These are phyloP conservation scores for Annona squamosa DNA, from an alignment of 164 flowering plant species.

Conservation along the genomic window DNA sequence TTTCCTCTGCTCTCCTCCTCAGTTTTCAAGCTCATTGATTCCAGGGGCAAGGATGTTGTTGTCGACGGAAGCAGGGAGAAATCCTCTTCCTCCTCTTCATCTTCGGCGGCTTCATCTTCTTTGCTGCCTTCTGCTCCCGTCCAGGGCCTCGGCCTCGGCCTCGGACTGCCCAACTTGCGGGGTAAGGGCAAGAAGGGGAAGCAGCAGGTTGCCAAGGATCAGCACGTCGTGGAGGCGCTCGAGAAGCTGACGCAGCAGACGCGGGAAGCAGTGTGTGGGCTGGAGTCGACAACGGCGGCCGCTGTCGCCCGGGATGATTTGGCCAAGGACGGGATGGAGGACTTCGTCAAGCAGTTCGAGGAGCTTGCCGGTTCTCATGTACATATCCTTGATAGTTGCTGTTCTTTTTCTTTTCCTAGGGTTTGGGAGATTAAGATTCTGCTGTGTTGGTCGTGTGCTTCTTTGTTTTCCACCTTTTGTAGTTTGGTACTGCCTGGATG, in stretches of 20 bases:
- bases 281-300: slow-evolving; percentile 52
- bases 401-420: neutral
- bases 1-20: slow-evolving; percentile 1
- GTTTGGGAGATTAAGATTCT: neutral
- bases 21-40: neutral
- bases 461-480: neutral
- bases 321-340: slow-evolving; percentile 63
- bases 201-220: slow-evolving; percentile 52
- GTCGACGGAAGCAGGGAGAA: slow-evolving; percentile 15
- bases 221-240: slow-evolving; percentile 73
- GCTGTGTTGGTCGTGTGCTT: neutral
- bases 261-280: slow-evolving; percentile 68
- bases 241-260: slow-evolving; percentile 91
- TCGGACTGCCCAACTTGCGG: slow-evolving; percentile 78
- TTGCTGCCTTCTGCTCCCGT: neutral
- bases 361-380: slow-evolving; percentile 92
- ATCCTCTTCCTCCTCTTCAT: slow-evolving; percentile 21
- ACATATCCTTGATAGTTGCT: neutral
- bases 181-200: slow-evolving; percentile 66
- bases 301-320: slow-evolving; percentile 33
- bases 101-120: slow-evolving; percentile 14
- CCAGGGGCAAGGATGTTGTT: slow-evolving; percentile 9
- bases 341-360: slow-evolving; percentile 95
- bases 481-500: neutral
- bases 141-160: slow-evolving; percentile 66